These are phyloP conservation scores for Gonapodya sp. DNA, from an alignment of 192 early-diverging fungal species.

Conservation along the genomic window DNA sequence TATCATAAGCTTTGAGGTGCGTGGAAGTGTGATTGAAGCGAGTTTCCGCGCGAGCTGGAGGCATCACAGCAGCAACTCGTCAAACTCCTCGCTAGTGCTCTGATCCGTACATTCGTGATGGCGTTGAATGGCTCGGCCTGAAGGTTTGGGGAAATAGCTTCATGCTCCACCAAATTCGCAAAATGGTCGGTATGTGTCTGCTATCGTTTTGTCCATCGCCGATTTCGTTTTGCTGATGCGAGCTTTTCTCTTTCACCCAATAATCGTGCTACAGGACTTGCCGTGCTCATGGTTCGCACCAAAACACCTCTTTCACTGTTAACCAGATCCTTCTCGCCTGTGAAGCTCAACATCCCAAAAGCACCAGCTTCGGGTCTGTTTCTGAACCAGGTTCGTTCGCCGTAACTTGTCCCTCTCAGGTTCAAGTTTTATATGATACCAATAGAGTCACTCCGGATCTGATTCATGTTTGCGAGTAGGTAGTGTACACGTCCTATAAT, in stretches of 20 bases:
- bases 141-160: conserved; percentile 94
- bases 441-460: no score
- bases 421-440: no score
- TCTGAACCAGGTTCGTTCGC: conserved; percentile 62
- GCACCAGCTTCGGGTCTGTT: conserved; percentile 85
- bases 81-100: conserved; percentile 16
- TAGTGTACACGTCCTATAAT: conserved; percentile 59
- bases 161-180: conserved; percentile 99
- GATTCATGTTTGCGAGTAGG: not conserved
- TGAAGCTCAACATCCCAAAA: conserved; percentile 90
- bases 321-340: conserved; percentile 44
- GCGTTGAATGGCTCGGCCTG: conserved; percentile 79
- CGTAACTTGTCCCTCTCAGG: no score
- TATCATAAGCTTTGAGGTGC: conserved; percentile 72
- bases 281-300: conserved; percentile 69
- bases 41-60: conserved; percentile 16
- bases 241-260: not conserved
- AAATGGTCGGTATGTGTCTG: conserved; percentile 81
- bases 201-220: not conserved
- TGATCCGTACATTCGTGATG: conserved; percentile 37
- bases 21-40: not conserved
- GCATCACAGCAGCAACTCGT: conserved; percentile 19
- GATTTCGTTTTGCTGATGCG: not conserved
- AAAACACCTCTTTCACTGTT: conserved; percentile 61
- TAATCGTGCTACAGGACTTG: conserved; percentile 27